Base-by-base conservation (phyloP, 139 green algal genomes). In the Volvox reticuliferus region DNA sequence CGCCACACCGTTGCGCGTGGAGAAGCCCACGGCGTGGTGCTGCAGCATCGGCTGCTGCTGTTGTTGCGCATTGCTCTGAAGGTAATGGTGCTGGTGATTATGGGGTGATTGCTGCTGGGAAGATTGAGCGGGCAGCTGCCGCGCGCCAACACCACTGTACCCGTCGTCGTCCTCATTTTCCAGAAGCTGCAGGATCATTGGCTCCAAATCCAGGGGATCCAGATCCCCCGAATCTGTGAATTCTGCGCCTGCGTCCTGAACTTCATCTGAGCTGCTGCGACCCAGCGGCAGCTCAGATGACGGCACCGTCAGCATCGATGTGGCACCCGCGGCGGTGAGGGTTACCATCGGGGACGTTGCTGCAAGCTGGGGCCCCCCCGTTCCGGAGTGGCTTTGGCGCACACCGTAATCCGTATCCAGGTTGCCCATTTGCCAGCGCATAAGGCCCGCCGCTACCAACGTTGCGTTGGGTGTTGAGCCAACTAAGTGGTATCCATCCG, bases 151-250 rank as follows among this genome's bases (percentile, higher is more conserved):
- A 12, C 65, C 21, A 28, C 65, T 73, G 78, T 0, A 32, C 61
- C 32, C 69, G 9, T 90, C 86, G 9, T 90, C 86, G 44, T 90
- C 86, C 1, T 90, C 86, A 20, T 90, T 90, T 55, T 83, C 86
- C 71, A 90, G 86, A 30, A 90, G 86, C 73, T 90, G 86, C 73
- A 84, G 50, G 73, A 90, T 90, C 86, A 90, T 90, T 28, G 86
- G 86, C 30, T 90, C 86, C 30, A 90, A 33, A 36, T 83, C 71
- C 71, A 90, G 86, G n/a, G 86, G 86, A 17, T 90, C 20, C 86
- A 90, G 44, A 12, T 90, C 82, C 21, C 61, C 62, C 0, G 79
- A 71, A 37, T 76, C 81, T 1, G 81, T 22, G 22, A 17, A 30
- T 32, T 76, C 61, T 62, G n/a, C 61, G 12, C 17, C 81, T 32